phyloP scores from a whole-genome alignment of 2,329 filamentous ascomycete genomes.

The Dothistroma pini region DNA sequence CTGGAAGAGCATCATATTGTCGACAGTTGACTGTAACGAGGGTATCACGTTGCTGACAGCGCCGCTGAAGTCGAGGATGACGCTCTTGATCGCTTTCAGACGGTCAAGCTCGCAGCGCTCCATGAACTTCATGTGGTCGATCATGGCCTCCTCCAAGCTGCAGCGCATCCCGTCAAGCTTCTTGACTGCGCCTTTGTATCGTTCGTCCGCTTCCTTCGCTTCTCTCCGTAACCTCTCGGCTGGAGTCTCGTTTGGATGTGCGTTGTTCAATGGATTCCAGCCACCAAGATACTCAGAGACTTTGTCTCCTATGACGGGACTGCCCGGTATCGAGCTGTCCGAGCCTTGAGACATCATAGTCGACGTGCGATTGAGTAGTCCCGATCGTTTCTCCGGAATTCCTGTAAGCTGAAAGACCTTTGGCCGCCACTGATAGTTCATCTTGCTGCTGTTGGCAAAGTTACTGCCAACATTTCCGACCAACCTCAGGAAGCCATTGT shows the following conservation, averaged over 20 bases:
- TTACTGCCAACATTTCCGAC: conserved; percentile 92
- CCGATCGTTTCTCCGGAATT: conserved; percentile 79
- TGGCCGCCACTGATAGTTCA: conserved; percentile 96
- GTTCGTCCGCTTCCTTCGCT: conserved; percentile 84
- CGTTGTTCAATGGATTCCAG: conserved; percentile 90
- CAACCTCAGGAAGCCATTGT: conserved; percentile 79
- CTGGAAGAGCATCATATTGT: conserved; percentile 99
- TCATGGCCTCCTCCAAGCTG: conserved; percentile 91
- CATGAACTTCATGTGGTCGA: conserved; percentile 89
- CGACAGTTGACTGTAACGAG: conserved; percentile 88
- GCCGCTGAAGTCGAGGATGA: conserved; percentile 94
- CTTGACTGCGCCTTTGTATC: conserved; percentile 81
- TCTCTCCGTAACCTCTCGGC: conserved; percentile 82
- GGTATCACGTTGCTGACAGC: conserved; percentile 98
- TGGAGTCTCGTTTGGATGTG: conserved; percentile 89
- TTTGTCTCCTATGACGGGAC: conserved; percentile 71
- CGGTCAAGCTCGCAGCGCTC: conserved; percentile 96
- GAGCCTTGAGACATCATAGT: conserved; percentile 57
- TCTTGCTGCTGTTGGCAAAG: conserved; percentile 94
- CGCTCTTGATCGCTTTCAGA: conserved; percentile 96
- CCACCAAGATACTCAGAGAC: conserved; percentile 78
- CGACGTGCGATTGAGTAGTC: conserved; percentile 65
- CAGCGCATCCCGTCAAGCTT: conserved; percentile 89
- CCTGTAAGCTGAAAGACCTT: conserved; percentile 87
- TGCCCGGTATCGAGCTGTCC: conserved; percentile 51